Percentiles rank a stretch among this genome's conserved stretches.
Evolutionary conservation across 768 basidiomycete genomes (phyloP).

Genomic region (Lentinula guzmanii): DNA sequence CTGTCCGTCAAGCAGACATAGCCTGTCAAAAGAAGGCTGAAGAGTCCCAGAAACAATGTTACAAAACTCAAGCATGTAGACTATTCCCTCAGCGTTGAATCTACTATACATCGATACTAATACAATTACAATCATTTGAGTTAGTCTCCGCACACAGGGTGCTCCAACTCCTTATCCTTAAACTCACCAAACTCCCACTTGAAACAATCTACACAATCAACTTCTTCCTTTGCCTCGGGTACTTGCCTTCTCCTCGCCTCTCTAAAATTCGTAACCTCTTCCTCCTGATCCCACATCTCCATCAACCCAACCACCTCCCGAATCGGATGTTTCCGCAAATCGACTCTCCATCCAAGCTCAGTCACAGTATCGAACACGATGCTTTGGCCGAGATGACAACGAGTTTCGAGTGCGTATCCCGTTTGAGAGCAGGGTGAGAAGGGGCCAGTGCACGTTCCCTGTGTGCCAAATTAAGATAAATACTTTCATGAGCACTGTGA

Average conservation of each 20-base stretch:
- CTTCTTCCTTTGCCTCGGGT: constrained; percentile 53
- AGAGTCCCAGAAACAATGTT: no score
- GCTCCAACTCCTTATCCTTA: neutral
- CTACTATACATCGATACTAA: neutral
- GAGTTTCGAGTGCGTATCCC: constrained; percentile 84
- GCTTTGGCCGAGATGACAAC: constrained; percentile 86
- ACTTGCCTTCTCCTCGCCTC: constrained; percentile 39
- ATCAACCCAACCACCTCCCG: constrained; percentile 61
- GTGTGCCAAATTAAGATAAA: neutral
- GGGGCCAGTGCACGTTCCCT: constrained; percentile 69
- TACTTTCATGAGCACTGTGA: neutral
- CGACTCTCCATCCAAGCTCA: constrained; percentile 75
- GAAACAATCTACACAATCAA: constrained; percentile 67
- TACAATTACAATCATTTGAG: no score
- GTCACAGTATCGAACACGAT: constrained; percentile 85
- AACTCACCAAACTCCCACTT: constrained; percentile 68
- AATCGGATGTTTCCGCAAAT: constrained; percentile 74
- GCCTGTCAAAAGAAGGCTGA: no score
- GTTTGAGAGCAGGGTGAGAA: constrained; percentile 72
- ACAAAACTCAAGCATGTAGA: no score
- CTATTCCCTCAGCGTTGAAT: no score
- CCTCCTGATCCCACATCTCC: constrained; percentile 18
- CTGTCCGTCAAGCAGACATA: no score
- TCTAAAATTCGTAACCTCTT: constrained; percentile 16
- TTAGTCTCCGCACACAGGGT: no score